phyloP scores from a whole-genome alignment of 805 yeast species.

The Brettanomyces custersianus region DNA sequence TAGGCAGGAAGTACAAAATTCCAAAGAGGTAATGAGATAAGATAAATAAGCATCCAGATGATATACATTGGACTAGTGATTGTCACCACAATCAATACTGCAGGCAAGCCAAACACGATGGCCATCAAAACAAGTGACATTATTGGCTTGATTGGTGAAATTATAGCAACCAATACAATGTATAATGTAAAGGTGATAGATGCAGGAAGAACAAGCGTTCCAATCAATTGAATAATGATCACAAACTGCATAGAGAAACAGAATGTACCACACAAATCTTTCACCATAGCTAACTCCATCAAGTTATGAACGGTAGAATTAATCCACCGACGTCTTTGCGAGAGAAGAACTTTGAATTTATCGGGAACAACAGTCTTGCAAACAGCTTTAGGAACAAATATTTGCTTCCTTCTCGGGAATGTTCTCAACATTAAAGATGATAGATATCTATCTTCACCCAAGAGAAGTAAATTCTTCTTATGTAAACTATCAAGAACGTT shows the following conservation, averaged over 20 bases:
- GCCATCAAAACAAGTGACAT: constrained; percentile 70
- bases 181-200: constrained; percentile 79
- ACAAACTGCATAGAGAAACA: constrained; percentile 94
- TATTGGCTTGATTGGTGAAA: constrained; percentile 67
- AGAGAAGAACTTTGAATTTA: constrained; percentile 64
- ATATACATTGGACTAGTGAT: constrained; percentile 67
- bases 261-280: constrained; percentile 88
- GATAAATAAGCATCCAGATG: constrained; percentile 70
- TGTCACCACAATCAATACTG: constrained; percentile 68
- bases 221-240: constrained; percentile 72
- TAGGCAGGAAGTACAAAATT: constrained; percentile 80
- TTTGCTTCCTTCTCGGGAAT: constrained; percentile 81
- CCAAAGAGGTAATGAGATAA: constrained; percentile 87
- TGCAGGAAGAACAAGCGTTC: constrained; percentile 83
- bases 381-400: constrained; percentile 83
- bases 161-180: constrained; percentile 62
- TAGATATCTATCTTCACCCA: constrained; percentile 87
- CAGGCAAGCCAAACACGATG: constrained; percentile 80
- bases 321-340: constrained; percentile 96
- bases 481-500: constrained; percentile 79
- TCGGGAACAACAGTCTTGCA: constrained; percentile 91
- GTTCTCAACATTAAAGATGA: constrained; percentile 80
- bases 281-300: constrained; percentile 76
- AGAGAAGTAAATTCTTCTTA: constrained; percentile 70
- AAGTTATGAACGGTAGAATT: constrained; percentile 90